Evolutionary conservation across 2,329 filamentous ascomycete genomes (phyloP).

Genomic region (Fusarium devonianum): DNA sequence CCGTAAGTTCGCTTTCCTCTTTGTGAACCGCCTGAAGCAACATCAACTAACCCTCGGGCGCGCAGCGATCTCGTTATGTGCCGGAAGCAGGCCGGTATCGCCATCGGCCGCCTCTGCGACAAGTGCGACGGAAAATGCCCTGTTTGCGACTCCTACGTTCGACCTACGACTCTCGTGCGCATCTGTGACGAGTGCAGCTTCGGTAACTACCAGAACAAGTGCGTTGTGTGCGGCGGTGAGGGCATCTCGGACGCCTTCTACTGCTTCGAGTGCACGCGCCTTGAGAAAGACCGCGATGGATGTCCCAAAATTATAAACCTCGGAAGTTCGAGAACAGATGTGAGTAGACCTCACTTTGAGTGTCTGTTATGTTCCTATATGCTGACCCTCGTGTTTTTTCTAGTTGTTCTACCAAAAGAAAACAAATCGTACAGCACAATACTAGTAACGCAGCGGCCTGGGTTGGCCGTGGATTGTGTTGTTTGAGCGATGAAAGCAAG

Average conservation of each 20-base stretch:
- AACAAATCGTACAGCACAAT: conserved; percentile 66
- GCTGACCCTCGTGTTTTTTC: conserved; percentile 30
- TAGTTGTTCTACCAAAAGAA: conserved; percentile 72
- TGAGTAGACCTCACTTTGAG: conserved; percentile 53
- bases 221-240: conserved; percentile 97
- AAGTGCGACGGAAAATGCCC: conserved; percentile 99
- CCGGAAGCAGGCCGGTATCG: conserved; percentile 96
- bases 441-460: conserved; percentile 59
- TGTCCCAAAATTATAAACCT: conserved; percentile 99
- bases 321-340: conserved; percentile 92
- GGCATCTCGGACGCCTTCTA: conserved; percentile 99
- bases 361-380: neutral
- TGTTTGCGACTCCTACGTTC: conserved; percentile 98
- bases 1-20: conserved; percentile 64
- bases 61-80: conserved; percentile 96
- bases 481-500: conserved; percentile 17
- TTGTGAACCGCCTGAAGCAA: neutral
- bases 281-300: conserved; percentile 96
- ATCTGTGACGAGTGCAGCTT: conserved; percentile 99
- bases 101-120: conserved; percentile 98
- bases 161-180: conserved; percentile 93
- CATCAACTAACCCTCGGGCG: conserved; percentile 38
- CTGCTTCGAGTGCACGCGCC: conserved; percentile 96
- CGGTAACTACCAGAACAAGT: conserved; percentile 99
- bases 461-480: conserved; percentile 49